These are phyloP conservation scores for Phaeosphaeriaceae sp. DNA, from an alignment of 2,329 filamentous ascomycete species.

Conservation along the genomic window DNA sequence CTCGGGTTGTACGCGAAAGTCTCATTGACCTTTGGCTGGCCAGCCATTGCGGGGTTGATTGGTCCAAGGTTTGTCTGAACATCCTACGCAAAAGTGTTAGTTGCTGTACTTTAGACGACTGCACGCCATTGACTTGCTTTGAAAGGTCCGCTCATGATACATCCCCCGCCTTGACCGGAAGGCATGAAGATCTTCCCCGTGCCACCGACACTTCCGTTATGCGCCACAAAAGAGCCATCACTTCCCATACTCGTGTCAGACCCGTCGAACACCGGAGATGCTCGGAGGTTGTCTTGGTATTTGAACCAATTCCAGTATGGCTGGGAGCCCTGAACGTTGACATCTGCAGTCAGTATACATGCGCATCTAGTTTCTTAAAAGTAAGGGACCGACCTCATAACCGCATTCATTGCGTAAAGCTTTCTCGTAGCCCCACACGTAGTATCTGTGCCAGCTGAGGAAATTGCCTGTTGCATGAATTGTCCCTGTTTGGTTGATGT, in stretches of 20 bases:
- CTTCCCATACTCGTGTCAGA: conserved; percentile 45
- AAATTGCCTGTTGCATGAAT: conserved; percentile 33
- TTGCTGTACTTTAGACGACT: background rate
- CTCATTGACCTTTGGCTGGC: conserved; percentile 17
- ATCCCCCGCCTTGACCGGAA: conserved; percentile 28
- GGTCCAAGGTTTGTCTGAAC: conserved; percentile 35
- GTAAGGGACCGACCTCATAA: conserved; percentile 24
- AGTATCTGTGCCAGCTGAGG: conserved; percentile 48
- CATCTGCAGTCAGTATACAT: background rate
- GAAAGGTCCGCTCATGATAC: conserved; percentile 25
- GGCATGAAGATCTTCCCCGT: conserved; percentile 17
- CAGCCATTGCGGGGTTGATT: conserved; percentile 14
- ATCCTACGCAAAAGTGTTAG: background rate
- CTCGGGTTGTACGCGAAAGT: conserved; percentile 33
- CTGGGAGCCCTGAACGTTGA: conserved; percentile 21
- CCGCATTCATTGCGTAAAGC: conserved; percentile 49
- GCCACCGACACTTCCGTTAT: conserved; percentile 27
- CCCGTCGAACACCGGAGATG: conserved; percentile 35
- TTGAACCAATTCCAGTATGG: conserved; percentile 60
- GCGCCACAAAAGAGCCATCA: conserved; percentile 23
- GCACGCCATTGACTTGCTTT: background rate
- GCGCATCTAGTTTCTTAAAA: background rate
- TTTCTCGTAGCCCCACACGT: conserved; percentile 45
- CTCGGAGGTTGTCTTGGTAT: conserved; percentile 33
- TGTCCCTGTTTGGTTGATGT: conserved; percentile 27